Evolutionary conservation across 192 early-diverging fungal genomes (phyloP).

Genomic region (Diversispora epigaea): DNA sequence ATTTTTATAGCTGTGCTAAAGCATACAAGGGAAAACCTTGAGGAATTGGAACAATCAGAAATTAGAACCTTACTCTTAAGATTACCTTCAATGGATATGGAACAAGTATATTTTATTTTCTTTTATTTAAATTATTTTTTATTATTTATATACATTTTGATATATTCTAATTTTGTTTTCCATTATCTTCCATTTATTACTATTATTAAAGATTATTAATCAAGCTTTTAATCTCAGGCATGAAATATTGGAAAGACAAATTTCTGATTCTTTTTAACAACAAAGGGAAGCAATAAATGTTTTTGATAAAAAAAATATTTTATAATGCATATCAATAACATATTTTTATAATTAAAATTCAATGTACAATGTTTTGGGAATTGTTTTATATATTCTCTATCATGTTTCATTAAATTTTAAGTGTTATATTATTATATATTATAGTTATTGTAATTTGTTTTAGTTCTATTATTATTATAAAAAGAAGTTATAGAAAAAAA

Average conservation of each 20-base stretch:
- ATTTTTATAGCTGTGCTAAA: slow-evolving; percentile 65
- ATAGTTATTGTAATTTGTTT: too few species aligned
- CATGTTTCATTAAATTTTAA: too few species aligned
- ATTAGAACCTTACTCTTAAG: slow-evolving; percentile 80
- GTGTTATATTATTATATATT: too few species aligned
- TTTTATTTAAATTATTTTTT: too few species aligned
- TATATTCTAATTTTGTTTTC: background rate
- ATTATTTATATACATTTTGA: background rate
- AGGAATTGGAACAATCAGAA: slow-evolving; percentile 89
- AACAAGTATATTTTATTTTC: slow-evolving; percentile 39
- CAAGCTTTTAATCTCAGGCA: slow-evolving; percentile 70
- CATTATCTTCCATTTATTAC: slow-evolving; percentile 4
- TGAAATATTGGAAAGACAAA: slow-evolving; percentile 65
- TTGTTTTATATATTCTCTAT: too few species aligned
- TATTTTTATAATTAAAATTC: too few species aligned
- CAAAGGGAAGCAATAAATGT: background rate
- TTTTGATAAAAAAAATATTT: too few species aligned
- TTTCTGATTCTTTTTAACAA: slow-evolving; percentile 44
- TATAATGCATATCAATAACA: too few species aligned
- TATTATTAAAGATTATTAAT: slow-evolving; percentile 53
- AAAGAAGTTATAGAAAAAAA: too few species aligned
- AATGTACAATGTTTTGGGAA: too few species aligned
- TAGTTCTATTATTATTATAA: too few species aligned
- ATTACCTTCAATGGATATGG: slow-evolving; percentile 73
- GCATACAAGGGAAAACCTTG: slow-evolving; percentile 73